Conservation (phyloP, 2,329 filamentous ascomycete genomes). For the Coniella lustricola region DNA sequence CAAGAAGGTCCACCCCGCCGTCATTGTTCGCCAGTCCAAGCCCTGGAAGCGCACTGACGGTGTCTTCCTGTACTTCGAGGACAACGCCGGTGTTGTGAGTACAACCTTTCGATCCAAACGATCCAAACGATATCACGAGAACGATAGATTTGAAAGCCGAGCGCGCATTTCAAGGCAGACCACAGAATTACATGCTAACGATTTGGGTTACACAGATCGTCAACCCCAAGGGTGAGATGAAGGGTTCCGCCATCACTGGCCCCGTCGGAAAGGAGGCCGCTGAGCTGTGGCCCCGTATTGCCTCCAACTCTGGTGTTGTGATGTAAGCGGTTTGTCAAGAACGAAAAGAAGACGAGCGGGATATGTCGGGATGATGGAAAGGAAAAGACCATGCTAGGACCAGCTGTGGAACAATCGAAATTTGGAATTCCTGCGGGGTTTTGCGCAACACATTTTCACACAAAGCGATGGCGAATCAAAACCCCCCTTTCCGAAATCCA, state of each 20-base stretch:
- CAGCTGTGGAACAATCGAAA: conserved; percentile 13
- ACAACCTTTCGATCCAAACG: conserved; percentile 1
- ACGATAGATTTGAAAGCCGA: too few relatives aligned
- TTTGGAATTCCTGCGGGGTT: conserved; percentile 12
- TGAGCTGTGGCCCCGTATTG: conserved; percentile 99
- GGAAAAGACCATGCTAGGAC: conserved; percentile 12
- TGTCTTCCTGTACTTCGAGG: conserved; percentile 99
- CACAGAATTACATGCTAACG: background rate
- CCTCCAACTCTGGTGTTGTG: conserved; percentile 99
- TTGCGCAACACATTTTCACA: conserved; percentile 4
- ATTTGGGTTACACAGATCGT: conserved; percentile 64
- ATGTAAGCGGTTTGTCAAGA: conserved; percentile 67
- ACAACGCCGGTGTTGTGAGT: conserved; percentile 98
- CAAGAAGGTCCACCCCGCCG: conserved; percentile 99
- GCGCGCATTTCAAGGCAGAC: too few relatives aligned
- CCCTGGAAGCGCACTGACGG: conserved; percentile 98
- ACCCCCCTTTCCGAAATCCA: too few relatives aligned
- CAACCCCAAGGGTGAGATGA: conserved; percentile 99
- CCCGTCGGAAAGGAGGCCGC: conserved; percentile 98
- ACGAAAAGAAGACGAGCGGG: conserved; percentile 2
- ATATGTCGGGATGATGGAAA: conserved; percentile 5
- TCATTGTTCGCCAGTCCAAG: conserved; percentile 98
- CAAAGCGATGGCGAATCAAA: background rate
- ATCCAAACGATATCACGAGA: background rate
- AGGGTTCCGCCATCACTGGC: conserved; percentile 98